Percentiles rank a stretch among this genome's conserved stretches.
Conservation (phyloP, 2,329 filamentous ascomycete genomes). For the Botrytis squamosa region DNA sequence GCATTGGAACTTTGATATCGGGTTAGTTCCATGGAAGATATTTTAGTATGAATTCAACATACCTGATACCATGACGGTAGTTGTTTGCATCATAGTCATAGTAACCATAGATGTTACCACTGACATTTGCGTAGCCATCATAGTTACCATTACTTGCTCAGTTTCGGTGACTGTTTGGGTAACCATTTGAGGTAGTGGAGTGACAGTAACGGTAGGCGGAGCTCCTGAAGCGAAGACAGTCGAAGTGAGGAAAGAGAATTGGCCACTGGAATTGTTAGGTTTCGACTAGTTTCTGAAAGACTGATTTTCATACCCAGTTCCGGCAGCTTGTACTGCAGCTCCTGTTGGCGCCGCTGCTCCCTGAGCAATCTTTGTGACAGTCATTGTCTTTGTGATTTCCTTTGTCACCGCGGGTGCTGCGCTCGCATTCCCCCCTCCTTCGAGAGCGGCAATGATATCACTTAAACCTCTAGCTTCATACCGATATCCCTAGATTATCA, state of each 20-base stretch:
- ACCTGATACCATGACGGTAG: constrained; percentile 16
- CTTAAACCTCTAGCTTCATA: constrained; percentile 10
- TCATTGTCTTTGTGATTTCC: constrained; percentile 32
- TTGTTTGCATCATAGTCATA: constrained; percentile 22
- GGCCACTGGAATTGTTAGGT: constrained; percentile 29
- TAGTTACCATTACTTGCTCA: constrained; percentile 2
- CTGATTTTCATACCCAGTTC: constrained; percentile 8
- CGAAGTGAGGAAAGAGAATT: constrained; percentile 42
- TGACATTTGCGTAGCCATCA: constrained; percentile 13
- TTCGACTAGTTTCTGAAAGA: neutral
- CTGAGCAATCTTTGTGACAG: constrained; percentile 40
- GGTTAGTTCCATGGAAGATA: constrained; percentile 2
- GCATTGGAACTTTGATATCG: neutral
- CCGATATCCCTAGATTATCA: constrained; percentile 11
- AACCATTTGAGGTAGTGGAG: constrained; percentile 35
- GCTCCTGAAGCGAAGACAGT: constrained; percentile 40
- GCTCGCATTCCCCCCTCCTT: constrained; percentile 21
- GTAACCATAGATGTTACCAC: constrained; percentile 28
- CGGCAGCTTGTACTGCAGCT: constrained; percentile 20
- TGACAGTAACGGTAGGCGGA: constrained; percentile 42
- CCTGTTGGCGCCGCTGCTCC: constrained; percentile 30
- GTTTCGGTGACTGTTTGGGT: constrained; percentile 29
- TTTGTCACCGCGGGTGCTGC: constrained; percentile 4
- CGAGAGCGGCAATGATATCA: constrained; percentile 30
- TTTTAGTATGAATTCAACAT: neutral